Base-by-base conservation (phyloP, 2,329 filamentous ascomycete species). In the Penicillium concentricum region DNA sequence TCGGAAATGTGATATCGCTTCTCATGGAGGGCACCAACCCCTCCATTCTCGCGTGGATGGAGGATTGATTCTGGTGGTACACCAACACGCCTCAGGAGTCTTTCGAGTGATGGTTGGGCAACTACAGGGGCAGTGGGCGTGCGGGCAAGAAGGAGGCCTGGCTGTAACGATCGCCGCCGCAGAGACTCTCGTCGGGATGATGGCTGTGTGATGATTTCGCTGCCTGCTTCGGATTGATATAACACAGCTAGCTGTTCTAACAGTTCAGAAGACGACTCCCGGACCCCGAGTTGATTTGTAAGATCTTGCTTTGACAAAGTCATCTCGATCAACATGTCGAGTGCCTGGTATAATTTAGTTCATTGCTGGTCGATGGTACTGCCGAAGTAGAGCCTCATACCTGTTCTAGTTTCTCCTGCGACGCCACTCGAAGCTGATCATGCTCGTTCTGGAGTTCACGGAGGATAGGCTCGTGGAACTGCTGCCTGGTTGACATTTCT, bases 401-500 rank as follows among this genome's bases (percentile, higher is more conserved):
- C 59, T 67, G 59, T 52, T 74, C 69, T 41, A 76, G 51, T 43
- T 70, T 75, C 16, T 71, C 60, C 45, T 73, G 68, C 10, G 70
- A 70, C 15, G 61, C 62, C 43, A 64, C 61, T 16, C 64, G 68
- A 46, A 71, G 58, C 38, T 71, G 63, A 26, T 63, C 65, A 44
- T 72, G 72, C 22, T 65, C 64, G 39, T 67, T 66, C 37, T 70
- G 67, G 22, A 77, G 68, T 46, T 71, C 72, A 2, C 66, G 67
- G 24, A 74, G 58, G 47, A 77, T 76, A 6, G 74, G 71, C 38
- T 74, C 74, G 8, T 71, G 69, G 61, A 76, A 78, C 52, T 74
- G 69, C 44, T 79, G 76, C 57, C 72, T 73, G 1, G 72, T 74
- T 50, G 76, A 77, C 60, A 77, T 72, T n/a, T 76, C 71, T 41